Evolutionary conservation across 495 filamentous ascomycete species (phyloP).

Genomic region (Beverwykella pulmonaria): DNA sequence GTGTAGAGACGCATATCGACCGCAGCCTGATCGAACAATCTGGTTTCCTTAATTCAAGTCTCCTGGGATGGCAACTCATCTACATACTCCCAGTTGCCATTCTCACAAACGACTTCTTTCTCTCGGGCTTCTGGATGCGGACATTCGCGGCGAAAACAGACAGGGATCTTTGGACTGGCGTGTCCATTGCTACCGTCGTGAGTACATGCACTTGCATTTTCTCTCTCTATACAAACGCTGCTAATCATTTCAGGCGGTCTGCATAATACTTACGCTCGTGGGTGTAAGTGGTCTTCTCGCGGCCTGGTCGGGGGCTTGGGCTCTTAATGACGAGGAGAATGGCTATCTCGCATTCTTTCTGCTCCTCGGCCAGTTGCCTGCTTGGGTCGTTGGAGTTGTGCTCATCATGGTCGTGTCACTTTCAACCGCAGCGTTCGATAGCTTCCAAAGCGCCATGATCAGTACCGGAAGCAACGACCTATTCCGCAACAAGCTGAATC

Average conservation of each 20-base stretch:
- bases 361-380: constrained; percentile 67
- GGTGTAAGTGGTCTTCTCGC: constrained; percentile 70
- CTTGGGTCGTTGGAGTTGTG: constrained; percentile 75
- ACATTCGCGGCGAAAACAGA: constrained; percentile 80
- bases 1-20: constrained; percentile 70
- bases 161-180: constrained; percentile 71
- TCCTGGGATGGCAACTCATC: constrained; percentile 75
- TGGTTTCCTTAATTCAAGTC: constrained; percentile 59
- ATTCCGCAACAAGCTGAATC: constrained; percentile 73
- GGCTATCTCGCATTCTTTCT: constrained; percentile 74
- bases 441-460: constrained; percentile 75
- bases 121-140: constrained; percentile 77
- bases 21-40: constrained; percentile 63
- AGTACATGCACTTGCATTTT: not conserved
- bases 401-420: constrained; percentile 74
- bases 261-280: constrained; percentile 67
- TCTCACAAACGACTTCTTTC: constrained; percentile 76
- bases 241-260: constrained; percentile 43
- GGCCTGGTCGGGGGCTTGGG: constrained; percentile 67
- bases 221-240: not conserved
- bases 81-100: constrained; percentile 77
- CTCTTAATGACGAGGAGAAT: constrained; percentile 51
- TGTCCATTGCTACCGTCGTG: constrained; percentile 61
- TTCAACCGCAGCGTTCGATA: constrained; percentile 73
- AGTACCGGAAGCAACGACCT: constrained; percentile 73